Conservation (phyloP, 2,329 filamentous ascomycete species). For the Aspergillus flavus region DNA sequence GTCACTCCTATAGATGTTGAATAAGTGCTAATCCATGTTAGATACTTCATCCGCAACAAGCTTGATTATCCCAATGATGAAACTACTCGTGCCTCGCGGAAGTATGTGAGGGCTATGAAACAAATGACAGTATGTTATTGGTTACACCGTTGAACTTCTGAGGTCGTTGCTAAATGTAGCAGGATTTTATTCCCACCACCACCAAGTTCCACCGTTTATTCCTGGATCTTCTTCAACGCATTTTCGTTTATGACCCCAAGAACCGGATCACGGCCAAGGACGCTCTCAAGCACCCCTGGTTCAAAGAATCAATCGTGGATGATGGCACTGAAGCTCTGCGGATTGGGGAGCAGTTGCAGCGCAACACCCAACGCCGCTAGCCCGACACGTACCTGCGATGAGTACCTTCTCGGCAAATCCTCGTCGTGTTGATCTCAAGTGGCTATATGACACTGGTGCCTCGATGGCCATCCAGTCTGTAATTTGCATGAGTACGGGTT, state of each 20-base stretch:
- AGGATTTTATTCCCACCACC: slow-evolving; percentile 65
- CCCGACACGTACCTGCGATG: neutral
- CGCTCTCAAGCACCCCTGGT: slow-evolving; percentile 68
- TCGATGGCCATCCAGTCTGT: slow-evolving; percentile 6
- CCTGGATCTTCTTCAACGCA: slow-evolving; percentile 63
- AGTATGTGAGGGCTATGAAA: slow-evolving; percentile 72
- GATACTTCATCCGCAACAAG: slow-evolving; percentile 59
- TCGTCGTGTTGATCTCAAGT: neutral
- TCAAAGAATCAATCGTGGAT: slow-evolving; percentile 65
- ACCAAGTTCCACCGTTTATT: slow-evolving; percentile 65
- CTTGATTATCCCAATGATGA: slow-evolving; percentile 66
- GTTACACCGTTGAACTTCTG: neutral
- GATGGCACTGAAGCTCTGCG: slow-evolving; percentile 67
- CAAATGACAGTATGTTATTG: slow-evolving; percentile 54
- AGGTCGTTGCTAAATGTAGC: slow-evolving; percentile 25
- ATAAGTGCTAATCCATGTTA: slow-evolving; percentile 39
- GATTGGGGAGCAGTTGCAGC: slow-evolving; percentile 52
- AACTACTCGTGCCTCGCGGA: slow-evolving; percentile 64
- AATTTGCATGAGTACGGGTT: slow-evolving; percentile 22
- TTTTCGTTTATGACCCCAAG: slow-evolving; percentile 69
- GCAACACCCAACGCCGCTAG: slow-evolving; percentile 27
- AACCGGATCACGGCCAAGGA: slow-evolving; percentile 66
- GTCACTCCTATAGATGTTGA: slow-evolving; percentile 19
- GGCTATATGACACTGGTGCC: slow-evolving; percentile 8
- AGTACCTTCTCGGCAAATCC: no score